Evolutionary conservation across 2,329 filamentous ascomycete species (phyloP).

Genomic region (Calonectria leucothoes): DNA sequence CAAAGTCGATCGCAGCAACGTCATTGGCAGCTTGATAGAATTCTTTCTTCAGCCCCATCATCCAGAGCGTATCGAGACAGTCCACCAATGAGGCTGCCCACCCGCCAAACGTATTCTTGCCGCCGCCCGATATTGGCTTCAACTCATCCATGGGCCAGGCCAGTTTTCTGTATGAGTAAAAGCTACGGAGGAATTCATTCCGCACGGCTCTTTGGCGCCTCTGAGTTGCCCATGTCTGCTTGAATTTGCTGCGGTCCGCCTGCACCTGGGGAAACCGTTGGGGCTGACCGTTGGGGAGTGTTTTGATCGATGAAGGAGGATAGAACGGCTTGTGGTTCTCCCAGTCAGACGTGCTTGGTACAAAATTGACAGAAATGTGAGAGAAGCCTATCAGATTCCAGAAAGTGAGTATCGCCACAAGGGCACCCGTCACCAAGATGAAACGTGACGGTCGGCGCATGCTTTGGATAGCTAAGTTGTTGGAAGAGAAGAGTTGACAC

Average conservation of each 20-base stretch:
- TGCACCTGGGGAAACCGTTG: slow-evolving; percentile 46
- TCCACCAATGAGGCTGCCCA: slow-evolving; percentile 72
- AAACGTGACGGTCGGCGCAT: slow-evolving; percentile 15
- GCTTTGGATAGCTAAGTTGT: background rate
- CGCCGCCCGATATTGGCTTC: slow-evolving; percentile 57
- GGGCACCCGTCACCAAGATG: slow-evolving; percentile 7
- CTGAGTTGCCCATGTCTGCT: slow-evolving; percentile 30
- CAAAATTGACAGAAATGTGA: slow-evolving; percentile 29
- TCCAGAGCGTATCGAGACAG: slow-evolving; percentile 70
- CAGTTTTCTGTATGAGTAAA: slow-evolving; percentile 62
- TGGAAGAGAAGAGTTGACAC: background rate
- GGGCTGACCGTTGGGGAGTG: slow-evolving; percentile 43
- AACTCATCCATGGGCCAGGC: slow-evolving; percentile 68
- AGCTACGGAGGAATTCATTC: slow-evolving; percentile 55
- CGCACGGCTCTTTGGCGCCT: slow-evolving; percentile 53
- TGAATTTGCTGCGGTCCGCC: slow-evolving; percentile 38
- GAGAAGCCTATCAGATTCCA: slow-evolving; percentile 32
- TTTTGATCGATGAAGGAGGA: slow-evolving; percentile 46
- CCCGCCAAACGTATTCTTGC: slow-evolving; percentile 62
- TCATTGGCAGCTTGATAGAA: slow-evolving; percentile 65
- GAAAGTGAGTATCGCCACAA: slow-evolving; percentile 33
- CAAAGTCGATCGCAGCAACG: slow-evolving; percentile 63
- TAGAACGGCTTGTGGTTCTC: slow-evolving; percentile 38
- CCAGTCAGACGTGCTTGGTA: slow-evolving; percentile 47
- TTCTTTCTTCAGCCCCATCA: slow-evolving; percentile 70